Base-by-base conservation (phyloP, 2,329 filamentous ascomycete species). In the Fusarium sarcochroum region DNA sequence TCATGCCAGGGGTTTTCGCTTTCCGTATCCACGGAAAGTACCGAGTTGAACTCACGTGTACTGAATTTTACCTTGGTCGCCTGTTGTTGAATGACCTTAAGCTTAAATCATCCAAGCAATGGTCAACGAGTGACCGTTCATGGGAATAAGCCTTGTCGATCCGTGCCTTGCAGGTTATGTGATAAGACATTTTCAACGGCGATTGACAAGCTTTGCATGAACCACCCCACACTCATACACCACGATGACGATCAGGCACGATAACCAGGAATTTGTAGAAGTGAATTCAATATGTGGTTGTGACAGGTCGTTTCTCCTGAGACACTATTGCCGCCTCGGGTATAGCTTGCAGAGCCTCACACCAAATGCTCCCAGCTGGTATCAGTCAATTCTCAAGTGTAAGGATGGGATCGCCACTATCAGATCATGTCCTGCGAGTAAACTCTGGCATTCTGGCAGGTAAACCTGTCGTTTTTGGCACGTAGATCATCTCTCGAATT, bases 81-180 rank as follows among this genome's bases (percentile, higher is more conserved):
- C 17, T 52, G 5, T 4, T 9, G 30, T 27, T 37, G 18, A 30
- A 9, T 11, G 4, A 5, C 3, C 1, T 37, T 17, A 17, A 37
- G 46, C 40, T 66, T 47, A 41, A 61, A 32, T n/a, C 17, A 25
- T 30, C 3, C 32, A 25, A 15, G 14, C 41, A n/a, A 42, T 35
- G 23, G 34, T 8, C 15, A 35, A 37, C 21, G 23, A 30, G 17
- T 25, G 17, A 9, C 27, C 15, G 20, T 30, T 56, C 21, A 17
- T 34, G 20, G 59, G 42, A 61, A 61, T 56, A 47, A 44, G 15
- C 14, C 17, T 37, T 15, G 54, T 18, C 63, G 66, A 69, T 69
- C 66, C 18, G 27, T 67, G 41, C 34, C 61, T 63, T 30, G 17
- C 34, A 50, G 13, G 18, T 20, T 49, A 27, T 27, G 46, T 45